Base-by-base conservation (phyloP, 805 yeast genomes). In the Wickerhamomyces hampshirensis region DNA sequence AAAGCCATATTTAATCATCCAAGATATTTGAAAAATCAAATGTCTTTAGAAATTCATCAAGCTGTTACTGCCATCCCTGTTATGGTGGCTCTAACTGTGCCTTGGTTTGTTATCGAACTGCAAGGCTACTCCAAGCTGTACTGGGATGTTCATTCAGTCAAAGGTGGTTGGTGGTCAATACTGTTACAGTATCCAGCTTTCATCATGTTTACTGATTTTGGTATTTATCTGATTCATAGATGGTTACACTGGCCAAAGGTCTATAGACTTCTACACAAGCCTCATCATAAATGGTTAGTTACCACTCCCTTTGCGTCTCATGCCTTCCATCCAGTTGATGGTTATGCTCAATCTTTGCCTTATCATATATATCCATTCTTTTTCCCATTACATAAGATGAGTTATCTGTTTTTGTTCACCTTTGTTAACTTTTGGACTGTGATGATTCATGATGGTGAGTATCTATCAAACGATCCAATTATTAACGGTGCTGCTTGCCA, bases 401-500 rank as follows among this genome's bases (percentile, higher is more conserved):
- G 85, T 16, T 93, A 91, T 61, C 71, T 93, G 56, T 50, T 77
- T 13, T 68, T 93, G 46, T 93, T 93, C 68, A 79, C 91, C 0
- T 82, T 88, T 63, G 96, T 93, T 47, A 91, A 93, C 65, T 81
- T 91, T 60, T 93, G 98, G 98, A 86, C 98, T 11, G 95, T 93
- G 29, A 84, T 91, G 93, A 93, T 93, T 57, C 98, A 93, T 63
- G 98, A 93, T 58, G 98, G 98, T 47, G 93, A 89, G 59, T 93
- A 88, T 62, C 62, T 91, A 69, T 84, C 96, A 30, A 84, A 86
- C 61, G 95, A 88, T 60, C 96, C 97, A 6, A 75, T 87, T 40
- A 83, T 93, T 48, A 93, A 93, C 63, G 98, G 98, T 53, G 89
- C 98, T 13, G 98, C 98, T 5, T 91, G 98, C 63, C 98, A 93